Percentiles rank a stretch among this genome's conserved stretches.
phyloP scores from a whole-genome alignment of 352 stramenopile species.

The Globisporangium barbulae region DNA sequence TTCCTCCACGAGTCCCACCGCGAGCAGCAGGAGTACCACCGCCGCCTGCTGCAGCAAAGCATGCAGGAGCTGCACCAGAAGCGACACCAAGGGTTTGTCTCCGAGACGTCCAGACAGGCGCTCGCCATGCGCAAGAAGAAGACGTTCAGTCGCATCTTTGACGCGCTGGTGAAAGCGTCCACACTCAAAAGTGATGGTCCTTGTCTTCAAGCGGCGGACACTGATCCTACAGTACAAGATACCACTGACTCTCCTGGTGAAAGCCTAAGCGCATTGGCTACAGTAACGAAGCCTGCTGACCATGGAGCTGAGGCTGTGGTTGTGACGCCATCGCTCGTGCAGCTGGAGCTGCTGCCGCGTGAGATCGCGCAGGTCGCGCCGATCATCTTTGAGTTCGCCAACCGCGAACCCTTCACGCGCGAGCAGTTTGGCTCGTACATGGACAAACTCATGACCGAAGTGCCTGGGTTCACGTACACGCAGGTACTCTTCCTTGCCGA shows the following conservation, averaged over 20 bases:
- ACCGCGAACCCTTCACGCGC: constrained; percentile 39
- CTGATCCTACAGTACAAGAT: neutral
- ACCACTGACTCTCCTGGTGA: neutral
- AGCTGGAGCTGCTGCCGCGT: constrained; percentile 39
- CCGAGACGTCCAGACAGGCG: constrained; percentile 46
- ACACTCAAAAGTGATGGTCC: neutral
- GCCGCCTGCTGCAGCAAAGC: constrained; percentile 40
- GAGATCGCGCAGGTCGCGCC: constrained; percentile 55
- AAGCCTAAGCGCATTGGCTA: neutral
- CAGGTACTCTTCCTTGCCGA: constrained; percentile 70
- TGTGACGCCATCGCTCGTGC: constrained; percentile 32
- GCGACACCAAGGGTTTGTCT: constrained; percentile 53
- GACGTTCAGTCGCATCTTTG: constrained; percentile 58
- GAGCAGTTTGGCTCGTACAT: constrained; percentile 45
- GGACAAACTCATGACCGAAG: constrained; percentile 60
- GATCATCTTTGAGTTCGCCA: constrained; percentile 66
- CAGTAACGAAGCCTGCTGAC: neutral
- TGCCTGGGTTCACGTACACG: constrained; percentile 64
- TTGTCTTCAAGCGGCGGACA: neutral
- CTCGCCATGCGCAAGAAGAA: constrained; percentile 55
- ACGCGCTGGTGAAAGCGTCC: constrained; percentile 24
- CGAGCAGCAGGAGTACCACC: constrained; percentile 62
- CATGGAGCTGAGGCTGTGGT: constrained; percentile 3
- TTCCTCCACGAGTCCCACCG: constrained; percentile 66
- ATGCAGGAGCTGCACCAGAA: constrained; percentile 40